phyloP scores from a whole-genome alignment of 2,329 filamentous ascomycete species.

The Blumeria graminis region DNA sequence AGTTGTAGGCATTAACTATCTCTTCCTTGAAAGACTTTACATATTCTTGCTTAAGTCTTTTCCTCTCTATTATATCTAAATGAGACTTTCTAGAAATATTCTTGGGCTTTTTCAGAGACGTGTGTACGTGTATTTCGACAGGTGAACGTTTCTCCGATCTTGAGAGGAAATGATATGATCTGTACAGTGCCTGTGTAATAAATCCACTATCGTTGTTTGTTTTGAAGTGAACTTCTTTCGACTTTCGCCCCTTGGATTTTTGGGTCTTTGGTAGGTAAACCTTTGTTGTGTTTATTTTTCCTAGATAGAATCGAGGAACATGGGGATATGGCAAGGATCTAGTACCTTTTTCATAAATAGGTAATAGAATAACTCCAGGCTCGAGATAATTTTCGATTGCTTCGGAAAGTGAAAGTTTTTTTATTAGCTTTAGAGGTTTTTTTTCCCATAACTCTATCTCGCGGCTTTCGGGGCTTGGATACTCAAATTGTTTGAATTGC shows the following conservation, averaged over 20 bases:
- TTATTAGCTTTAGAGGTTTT: background rate
- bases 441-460: background rate
- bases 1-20: background rate
- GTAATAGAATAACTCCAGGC: background rate
- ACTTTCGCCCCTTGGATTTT: background rate
- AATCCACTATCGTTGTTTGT: background rate
- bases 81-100: background rate
- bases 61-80: background rate
- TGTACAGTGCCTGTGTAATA: background rate
- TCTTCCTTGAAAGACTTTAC: background rate
- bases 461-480: background rate
- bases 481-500: background rate
- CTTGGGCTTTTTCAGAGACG: background rate
- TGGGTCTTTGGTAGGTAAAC: background rate
- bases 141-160: background rate
- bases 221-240: constrained; percentile 1
- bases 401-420: background rate
- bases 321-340: background rate
- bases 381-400: background rate
- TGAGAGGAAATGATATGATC: background rate
- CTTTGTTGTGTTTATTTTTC: background rate
- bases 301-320: background rate
- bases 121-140: background rate
- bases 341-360: background rate
- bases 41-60: background rate